Conservation (phyloP, 257 asterid genomes). For the Salvia splendens region DNA sequence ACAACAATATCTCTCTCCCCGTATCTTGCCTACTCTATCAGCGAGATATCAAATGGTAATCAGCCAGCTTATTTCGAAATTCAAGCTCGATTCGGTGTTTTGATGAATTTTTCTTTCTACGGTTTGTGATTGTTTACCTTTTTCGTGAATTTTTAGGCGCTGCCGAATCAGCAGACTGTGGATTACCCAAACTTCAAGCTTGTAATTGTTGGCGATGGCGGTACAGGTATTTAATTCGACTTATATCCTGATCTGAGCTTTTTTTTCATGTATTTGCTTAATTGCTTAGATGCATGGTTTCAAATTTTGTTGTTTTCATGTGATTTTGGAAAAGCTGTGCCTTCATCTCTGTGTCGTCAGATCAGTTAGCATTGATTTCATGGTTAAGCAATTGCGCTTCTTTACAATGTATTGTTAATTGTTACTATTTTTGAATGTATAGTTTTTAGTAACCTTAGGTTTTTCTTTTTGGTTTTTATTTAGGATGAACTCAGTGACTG, state of each 20-base stretch:
- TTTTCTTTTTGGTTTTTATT: background rate
- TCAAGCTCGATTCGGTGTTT: background rate
- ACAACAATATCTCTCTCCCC: background rate
- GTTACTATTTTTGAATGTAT: background rate
- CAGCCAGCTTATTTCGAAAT: background rate
- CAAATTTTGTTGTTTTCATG: background rate
- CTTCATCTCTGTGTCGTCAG: background rate
- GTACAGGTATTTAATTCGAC: slow-evolving; percentile 51
- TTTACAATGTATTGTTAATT: background rate
- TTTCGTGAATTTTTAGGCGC: slow-evolving; percentile 45
- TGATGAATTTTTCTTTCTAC: background rate
- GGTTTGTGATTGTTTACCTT: background rate
- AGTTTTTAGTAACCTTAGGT: background rate
- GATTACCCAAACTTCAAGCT: slow-evolving; percentile 89
- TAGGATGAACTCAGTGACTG: background rate
- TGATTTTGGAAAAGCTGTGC: too few species aligned
- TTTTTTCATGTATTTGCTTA: background rate
- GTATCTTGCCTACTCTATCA: background rate
- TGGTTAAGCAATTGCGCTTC: background rate
- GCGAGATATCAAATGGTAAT: slow-evolving; percentile 39
- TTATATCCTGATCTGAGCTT: background rate
- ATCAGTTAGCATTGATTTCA: background rate
- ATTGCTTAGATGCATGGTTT: background rate
- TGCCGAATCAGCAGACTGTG: slow-evolving; percentile 77
- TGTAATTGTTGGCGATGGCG: slow-evolving; percentile 90